phyloP scores from a whole-genome alignment of 352 stramenopile species.

The Globisporangium perplexum region DNA sequence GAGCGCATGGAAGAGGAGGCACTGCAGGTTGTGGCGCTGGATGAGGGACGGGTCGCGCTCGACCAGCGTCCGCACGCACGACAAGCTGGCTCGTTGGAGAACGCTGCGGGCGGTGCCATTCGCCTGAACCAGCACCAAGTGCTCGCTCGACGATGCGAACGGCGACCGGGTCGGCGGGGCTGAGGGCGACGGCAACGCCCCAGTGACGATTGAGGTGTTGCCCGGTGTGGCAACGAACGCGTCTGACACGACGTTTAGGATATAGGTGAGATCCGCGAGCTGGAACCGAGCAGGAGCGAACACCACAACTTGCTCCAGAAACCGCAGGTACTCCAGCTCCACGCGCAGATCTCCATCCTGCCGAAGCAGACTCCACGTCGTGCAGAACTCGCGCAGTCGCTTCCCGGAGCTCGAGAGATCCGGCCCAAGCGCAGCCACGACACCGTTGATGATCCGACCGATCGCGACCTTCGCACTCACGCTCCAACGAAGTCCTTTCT shows the following conservation, averaged over 20 bases:
- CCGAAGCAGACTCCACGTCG: constrained; percentile 64
- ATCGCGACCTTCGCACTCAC: constrained; percentile 52
- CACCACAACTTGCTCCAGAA: constrained; percentile 80
- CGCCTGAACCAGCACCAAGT: constrained; percentile 32
- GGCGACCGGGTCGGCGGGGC: constrained; percentile 11
- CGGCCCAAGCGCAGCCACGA: constrained; percentile 57
- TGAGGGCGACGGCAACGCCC: constrained; percentile 9
- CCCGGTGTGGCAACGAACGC: constrained; percentile 12
- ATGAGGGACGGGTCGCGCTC: constrained; percentile 71
- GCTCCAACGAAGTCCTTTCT: constrained; percentile 41
- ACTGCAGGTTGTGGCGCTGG: constrained; percentile 50
- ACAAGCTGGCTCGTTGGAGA: constrained; percentile 64
- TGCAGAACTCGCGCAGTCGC: constrained; percentile 61
- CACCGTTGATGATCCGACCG: constrained; percentile 58
- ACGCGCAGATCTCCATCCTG: constrained; percentile 61
- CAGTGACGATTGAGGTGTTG: background rate
- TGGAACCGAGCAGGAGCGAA: constrained; percentile 67
- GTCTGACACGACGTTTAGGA: constrained; percentile 56
- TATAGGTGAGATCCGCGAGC: constrained; percentile 44
- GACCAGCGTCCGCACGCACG: constrained; percentile 71
- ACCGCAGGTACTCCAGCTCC: constrained; percentile 75
- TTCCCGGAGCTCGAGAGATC: constrained; percentile 37
- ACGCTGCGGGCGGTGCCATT: constrained; percentile 59
- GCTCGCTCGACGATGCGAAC: constrained; percentile 18
- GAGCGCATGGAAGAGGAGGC: constrained; percentile 71